Conservation (phyloP, 805 yeast genomes). For the Metschnikowia proteae region DNA sequence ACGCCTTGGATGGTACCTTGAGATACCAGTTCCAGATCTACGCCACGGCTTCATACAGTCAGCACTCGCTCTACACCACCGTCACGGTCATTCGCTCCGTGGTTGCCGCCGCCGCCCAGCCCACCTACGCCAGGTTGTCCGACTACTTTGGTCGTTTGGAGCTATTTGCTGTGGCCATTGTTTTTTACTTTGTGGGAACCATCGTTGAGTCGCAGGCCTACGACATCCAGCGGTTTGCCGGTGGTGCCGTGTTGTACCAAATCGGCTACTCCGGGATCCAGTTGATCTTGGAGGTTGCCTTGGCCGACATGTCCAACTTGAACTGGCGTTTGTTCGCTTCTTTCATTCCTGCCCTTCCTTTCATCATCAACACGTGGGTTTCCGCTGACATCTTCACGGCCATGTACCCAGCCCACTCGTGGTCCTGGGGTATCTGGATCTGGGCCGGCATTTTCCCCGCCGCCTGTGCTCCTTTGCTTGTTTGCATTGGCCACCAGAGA, state of each 20-base stretch:
- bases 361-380: constrained; percentile 75
- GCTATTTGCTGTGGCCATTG: constrained; percentile 43
- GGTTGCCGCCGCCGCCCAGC: constrained; percentile 64
- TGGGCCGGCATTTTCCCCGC: constrained; percentile 77
- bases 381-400: constrained; percentile 52
- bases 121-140: constrained; percentile 58
- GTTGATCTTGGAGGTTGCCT: constrained; percentile 51
- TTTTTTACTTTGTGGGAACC: constrained; percentile 61
- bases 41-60: constrained; percentile 52
- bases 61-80: constrained; percentile 56
- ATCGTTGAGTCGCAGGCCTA: constrained; percentile 59
- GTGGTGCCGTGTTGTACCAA: constrained; percentile 51
- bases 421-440: constrained; percentile 66
- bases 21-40: constrained; percentile 48
- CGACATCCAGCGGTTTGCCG: constrained; percentile 56
- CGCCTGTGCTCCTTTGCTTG: constrained; percentile 55
- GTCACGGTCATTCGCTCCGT: constrained; percentile 56
- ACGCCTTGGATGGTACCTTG: constrained; percentile 53
- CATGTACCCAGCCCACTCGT: constrained; percentile 50
- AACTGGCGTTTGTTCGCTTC: constrained; percentile 68
- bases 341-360: constrained; percentile 67
- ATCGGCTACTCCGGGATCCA: constrained; percentile 61
- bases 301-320: constrained; percentile 64
- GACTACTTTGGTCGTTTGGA: constrained; percentile 66
- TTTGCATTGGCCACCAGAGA: constrained; percentile 54